phyloP scores from a whole-genome alignment of 345 rosid species.

The Leavenworthia alabamica region DNA sequence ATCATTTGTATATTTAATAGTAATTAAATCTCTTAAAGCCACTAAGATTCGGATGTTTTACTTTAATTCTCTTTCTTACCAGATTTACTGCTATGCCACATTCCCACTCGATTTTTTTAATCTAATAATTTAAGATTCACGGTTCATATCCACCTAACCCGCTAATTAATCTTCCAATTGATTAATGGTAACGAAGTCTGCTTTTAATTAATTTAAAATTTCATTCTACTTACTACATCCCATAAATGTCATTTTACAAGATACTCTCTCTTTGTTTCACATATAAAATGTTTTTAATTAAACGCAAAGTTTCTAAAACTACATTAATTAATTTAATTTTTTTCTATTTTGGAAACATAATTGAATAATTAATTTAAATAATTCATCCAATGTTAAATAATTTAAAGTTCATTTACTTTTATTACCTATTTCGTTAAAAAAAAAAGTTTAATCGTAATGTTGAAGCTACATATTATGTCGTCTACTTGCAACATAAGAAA shows the following conservation, averaged over 20 bases:
- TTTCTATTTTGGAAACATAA: too few relatives aligned
- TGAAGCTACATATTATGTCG: background rate
- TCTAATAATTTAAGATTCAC: background rate
- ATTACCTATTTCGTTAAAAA: background rate
- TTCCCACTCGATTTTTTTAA: slow-evolving; percentile 20
- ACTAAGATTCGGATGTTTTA: slow-evolving; percentile 22
- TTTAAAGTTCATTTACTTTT: too few relatives aligned
- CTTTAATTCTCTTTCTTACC: slow-evolving; percentile 21
- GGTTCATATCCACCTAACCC: slow-evolving; percentile 25
- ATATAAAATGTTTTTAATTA: too few relatives aligned
- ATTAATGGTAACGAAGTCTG: background rate
- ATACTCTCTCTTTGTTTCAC: too few relatives aligned
- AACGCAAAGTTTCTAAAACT: too few relatives aligned
- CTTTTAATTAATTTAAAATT: background rate
- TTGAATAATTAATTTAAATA: too few relatives aligned
- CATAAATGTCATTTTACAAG: background rate
- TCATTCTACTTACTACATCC: background rate
- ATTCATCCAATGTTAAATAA: too few relatives aligned
- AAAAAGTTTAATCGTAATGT: too few relatives aligned
- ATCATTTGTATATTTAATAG: background rate
- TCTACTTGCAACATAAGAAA: background rate
- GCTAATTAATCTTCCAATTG: slow-evolving; percentile 7
- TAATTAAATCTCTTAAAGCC: slow-evolving; percentile 13
- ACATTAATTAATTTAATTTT: too few relatives aligned
- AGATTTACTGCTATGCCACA: slow-evolving; percentile 24